A percentile compares a stretch with the other conserved stretches of the same genome.
These are phyloP conservation scores for Cylindrotheca fusiformis DNA, from an alignment of 108 stramenopile genomes.

Conservation along the genomic window DNA sequence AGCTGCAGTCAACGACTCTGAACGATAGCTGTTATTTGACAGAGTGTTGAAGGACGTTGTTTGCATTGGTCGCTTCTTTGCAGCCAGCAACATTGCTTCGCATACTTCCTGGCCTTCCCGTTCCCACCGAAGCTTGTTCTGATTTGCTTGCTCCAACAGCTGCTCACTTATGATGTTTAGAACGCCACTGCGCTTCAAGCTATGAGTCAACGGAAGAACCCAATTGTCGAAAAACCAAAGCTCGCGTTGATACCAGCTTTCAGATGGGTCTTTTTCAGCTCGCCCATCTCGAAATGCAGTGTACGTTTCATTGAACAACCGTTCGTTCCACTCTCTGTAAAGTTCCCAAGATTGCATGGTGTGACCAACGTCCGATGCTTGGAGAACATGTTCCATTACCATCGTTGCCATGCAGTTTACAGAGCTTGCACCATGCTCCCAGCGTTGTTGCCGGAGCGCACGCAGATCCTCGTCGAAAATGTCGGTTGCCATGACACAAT, in stretches of 20 bases:
- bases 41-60: too few relatives aligned
- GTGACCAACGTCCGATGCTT: not conserved
- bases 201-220: constrained; percentile 44
- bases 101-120: not conserved
- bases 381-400: constrained; percentile 1
- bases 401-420: not conserved
- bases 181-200: constrained; percentile 17
- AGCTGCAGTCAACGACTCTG: too few relatives aligned
- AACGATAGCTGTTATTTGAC: too few relatives aligned
- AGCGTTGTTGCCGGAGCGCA: constrained; percentile 13
- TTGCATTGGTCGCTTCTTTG: too few relatives aligned
- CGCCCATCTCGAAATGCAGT: not conserved
- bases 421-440: constrained; percentile 23
- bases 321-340: constrained; percentile 23
- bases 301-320: constrained; percentile 3
- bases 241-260: constrained; percentile 48
- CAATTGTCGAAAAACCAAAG: constrained; percentile 47
- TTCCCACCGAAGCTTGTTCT: not conserved
- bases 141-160: not conserved
- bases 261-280: constrained; percentile 26
- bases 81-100: too few relatives aligned
- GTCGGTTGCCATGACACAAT: constrained; percentile 57
- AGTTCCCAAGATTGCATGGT: not conserved
- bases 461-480: constrained; percentile 34
- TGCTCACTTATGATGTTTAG: not conserved